Percentiles rank a stretch among this genome's conserved stretches.
Evolutionary conservation across 148 eudicot genomes (phyloP).

Genomic region (Suaeda aralocaspica): DNA sequence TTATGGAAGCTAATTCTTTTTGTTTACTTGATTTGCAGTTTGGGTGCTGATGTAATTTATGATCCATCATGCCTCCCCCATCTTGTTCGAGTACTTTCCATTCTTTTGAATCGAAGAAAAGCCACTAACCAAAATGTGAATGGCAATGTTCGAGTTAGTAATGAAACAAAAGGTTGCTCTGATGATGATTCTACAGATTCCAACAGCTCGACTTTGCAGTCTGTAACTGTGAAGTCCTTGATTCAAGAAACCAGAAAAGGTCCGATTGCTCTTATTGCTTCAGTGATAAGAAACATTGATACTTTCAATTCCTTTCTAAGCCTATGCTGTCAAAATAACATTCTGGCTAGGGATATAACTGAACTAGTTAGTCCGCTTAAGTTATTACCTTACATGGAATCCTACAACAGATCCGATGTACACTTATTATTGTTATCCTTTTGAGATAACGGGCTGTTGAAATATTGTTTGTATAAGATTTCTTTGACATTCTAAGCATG

Average conservation of each 20-base stretch:
- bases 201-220: slow-evolving; percentile 10
- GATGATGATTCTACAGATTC: background rate
- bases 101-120: slow-evolving; percentile 37
- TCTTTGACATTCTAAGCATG: background rate
- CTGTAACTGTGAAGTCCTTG: slow-evolving; percentile 17
- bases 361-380: slow-evolving; percentile 31
- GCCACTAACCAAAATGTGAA: background rate
- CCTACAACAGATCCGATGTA: slow-evolving; percentile 52
- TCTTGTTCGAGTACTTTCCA: slow-evolving; percentile 59
- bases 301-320: slow-evolving; percentile 55
- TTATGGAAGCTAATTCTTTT: background rate
- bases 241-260: slow-evolving; percentile 25
- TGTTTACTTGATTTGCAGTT: slow-evolving; percentile 36
- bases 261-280: slow-evolving; percentile 71
- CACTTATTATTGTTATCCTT: slow-evolving; percentile 46
- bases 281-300: slow-evolving; percentile 68
- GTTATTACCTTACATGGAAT: slow-evolving; percentile 72
- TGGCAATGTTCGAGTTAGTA: background rate
- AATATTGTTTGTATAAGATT: background rate
- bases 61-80: slow-evolving; percentile 80
- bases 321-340: slow-evolving; percentile 42
- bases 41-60: slow-evolving; percentile 91
- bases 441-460: slow-evolving; percentile 9
- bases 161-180: background rate
- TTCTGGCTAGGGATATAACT: slow-evolving; percentile 57